Conservation (phyloP, 2,329 filamentous ascomycete species). For the Stagonosporopsis vannaccii region DNA sequence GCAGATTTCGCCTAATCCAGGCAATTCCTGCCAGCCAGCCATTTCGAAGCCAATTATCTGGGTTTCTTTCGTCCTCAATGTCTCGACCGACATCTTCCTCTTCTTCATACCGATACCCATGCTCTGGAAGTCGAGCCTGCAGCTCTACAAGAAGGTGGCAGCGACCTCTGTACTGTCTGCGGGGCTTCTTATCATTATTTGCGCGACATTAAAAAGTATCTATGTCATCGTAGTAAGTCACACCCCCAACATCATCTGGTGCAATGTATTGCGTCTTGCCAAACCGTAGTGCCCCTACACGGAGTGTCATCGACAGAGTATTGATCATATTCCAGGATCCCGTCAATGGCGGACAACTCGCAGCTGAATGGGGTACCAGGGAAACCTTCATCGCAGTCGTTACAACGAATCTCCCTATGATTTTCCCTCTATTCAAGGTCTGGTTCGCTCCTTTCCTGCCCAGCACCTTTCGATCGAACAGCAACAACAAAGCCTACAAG, state of each 20-base stretch:
- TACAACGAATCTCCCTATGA: constrained; percentile 55
- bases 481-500: constrained; percentile 23
- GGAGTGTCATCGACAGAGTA: not conserved
- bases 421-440: constrained; percentile 23
- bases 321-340: constrained; percentile 35
- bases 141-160: constrained; percentile 60
- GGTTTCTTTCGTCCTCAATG: constrained; percentile 55
- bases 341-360: constrained; percentile 50
- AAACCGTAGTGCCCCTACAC: not conserved
- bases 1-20: constrained; percentile 67
- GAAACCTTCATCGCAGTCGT: constrained; percentile 57
- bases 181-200: constrained; percentile 63
- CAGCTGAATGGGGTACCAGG: constrained; percentile 55
- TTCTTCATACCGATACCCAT: constrained; percentile 66
- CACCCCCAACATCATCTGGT: not conserved
- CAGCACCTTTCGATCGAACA: constrained; percentile 19
- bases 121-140: constrained; percentile 60
- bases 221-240: constrained; percentile 54
- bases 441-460: constrained; percentile 22
- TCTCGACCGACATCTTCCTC: constrained; percentile 65
- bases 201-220: constrained; percentile 63
- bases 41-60: constrained; percentile 20
- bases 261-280: not conserved
- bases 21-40: constrained; percentile 36
- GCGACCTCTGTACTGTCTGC: constrained; percentile 63